phyloP scores from a whole-genome alignment of 2,329 filamentous ascomycete species.

The Taxawa tesnikishii region DNA sequence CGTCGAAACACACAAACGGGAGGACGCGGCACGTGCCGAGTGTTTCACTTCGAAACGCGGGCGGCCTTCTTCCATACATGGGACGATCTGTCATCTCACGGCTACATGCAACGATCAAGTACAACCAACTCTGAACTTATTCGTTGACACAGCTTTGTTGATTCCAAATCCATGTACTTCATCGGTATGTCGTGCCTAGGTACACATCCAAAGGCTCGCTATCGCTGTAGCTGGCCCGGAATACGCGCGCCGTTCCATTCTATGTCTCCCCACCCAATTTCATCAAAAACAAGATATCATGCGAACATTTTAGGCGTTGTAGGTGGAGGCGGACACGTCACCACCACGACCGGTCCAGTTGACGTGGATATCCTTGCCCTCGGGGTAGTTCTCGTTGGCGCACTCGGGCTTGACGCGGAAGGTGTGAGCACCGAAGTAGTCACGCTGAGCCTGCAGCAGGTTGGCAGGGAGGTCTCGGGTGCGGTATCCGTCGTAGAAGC shows the following conservation, averaged over 20 bases:
- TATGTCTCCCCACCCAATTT: too few species aligned
- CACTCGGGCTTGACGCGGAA: constrained; percentile 42
- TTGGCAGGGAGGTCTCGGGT: constrained; percentile 96
- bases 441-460: constrained; percentile 95
- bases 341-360: constrained; percentile 99
- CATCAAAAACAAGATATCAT: constrained; percentile 2
- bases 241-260: constrained; percentile 2
- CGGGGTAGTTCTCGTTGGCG: constrained; percentile 54
- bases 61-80: too few species aligned
- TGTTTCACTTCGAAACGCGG: too few species aligned
- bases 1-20: too few species aligned
- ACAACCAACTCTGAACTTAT: too few species aligned
- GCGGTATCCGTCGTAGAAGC: constrained; percentile 98
- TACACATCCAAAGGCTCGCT: not conserved
- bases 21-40: too few species aligned
- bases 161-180: not conserved
- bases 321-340: constrained; percentile 93
- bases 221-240: too few species aligned
- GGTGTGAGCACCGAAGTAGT: constrained; percentile 77
- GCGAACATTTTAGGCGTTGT: constrained; percentile 67
- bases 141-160: too few species aligned
- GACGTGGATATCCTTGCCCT: constrained; percentile 85
- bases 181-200: not conserved
- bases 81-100: too few species aligned
- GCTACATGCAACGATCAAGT: too few species aligned